A percentile compares a stretch with the other conserved stretches of the same genome.
Evolutionary conservation across 148 eudicot genomes (phyloP).

Genomic region (Cornus florida): DNA sequence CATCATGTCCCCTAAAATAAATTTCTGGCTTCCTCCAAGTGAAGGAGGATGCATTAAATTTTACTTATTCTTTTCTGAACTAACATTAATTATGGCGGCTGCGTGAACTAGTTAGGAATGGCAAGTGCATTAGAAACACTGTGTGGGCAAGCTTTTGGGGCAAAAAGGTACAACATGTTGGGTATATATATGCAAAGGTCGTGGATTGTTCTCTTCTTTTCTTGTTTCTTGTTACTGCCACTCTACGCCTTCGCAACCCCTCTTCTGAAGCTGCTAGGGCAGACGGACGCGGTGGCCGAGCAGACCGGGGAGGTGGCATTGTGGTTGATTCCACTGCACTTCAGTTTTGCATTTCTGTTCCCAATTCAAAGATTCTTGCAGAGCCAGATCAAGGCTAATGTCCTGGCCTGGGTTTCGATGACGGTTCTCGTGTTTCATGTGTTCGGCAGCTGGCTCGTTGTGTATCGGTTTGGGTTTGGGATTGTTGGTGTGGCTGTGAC

Average conservation of each 20-base stretch:
- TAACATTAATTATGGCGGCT: not conserved
- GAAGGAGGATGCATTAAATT: too few relatives aligned
- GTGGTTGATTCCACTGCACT: conserved; percentile 54
- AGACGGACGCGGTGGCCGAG: conserved; percentile 38
- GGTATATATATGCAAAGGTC: conserved; percentile 44
- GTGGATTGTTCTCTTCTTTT: conserved; percentile 47
- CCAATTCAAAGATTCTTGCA: conserved; percentile 47
- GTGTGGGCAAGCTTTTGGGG: conserved; percentile 51
- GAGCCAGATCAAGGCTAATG: conserved; percentile 40
- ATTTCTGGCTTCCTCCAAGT: too few relatives aligned
- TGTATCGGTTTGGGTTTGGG: conserved; percentile 33
- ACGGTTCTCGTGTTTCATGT: conserved; percentile 21
- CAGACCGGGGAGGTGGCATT: conserved; percentile 31
- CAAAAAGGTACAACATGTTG: conserved; percentile 34
- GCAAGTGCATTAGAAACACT: conserved; percentile 45
- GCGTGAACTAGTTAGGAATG: conserved; percentile 31
- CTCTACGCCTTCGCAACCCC: conserved; percentile 41
- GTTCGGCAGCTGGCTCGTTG: conserved; percentile 34
- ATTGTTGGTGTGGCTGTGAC: conserved; percentile 35
- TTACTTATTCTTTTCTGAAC: too few relatives aligned
- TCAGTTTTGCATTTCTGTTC: conserved; percentile 54
- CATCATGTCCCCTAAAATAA: too few relatives aligned
- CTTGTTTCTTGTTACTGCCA: conserved; percentile 46
- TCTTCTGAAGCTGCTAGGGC: conserved; percentile 32
- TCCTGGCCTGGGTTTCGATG: conserved; percentile 42